These are phyloP conservation scores for Aquilaria sinensis DNA, from an alignment of 345 rosid genomes.

Conservation along the genomic window DNA sequence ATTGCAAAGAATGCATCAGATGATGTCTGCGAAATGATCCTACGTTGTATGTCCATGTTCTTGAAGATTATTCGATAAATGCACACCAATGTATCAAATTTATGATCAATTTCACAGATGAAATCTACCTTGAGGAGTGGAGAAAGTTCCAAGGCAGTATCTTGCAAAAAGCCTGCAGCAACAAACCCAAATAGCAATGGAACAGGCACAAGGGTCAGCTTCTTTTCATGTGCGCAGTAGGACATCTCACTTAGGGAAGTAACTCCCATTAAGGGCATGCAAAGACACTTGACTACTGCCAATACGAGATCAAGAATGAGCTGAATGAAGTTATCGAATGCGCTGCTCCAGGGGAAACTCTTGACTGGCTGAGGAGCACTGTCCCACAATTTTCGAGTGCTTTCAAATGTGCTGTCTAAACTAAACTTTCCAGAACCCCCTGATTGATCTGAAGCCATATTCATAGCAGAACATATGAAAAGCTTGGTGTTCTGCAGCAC, in stretches of 20 bases:
- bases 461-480: constrained; percentile 38
- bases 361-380: constrained; percentile 65
- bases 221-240: constrained; percentile 84
- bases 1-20: not conserved
- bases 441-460: constrained; percentile 55
- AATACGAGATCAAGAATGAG: constrained; percentile 64
- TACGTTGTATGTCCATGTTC: not conserved
- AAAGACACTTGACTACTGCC: constrained; percentile 58
- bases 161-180: constrained; percentile 45
- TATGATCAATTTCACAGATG: no score
- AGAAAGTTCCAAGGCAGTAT: constrained; percentile 56
- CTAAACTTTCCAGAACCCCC: constrained; percentile 50
- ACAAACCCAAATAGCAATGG: constrained; percentile 67
- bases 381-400: constrained; percentile 53
- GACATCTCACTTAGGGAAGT: constrained; percentile 96
- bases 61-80: not conserved
- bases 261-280: constrained; percentile 62
- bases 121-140: constrained; percentile 62
- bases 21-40: not conserved
- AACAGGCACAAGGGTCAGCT: constrained; percentile 53
- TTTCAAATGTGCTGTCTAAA: constrained; percentile 36
- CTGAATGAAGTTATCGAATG: constrained; percentile 60
- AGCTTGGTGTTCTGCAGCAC: constrained; percentile 23
- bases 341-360: constrained; percentile 78
- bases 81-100: no score